Evolutionary conservation across 495 filamentous ascomycete genomes (phyloP), one percentile per base, ranked within the genome.

Genomic region (Neurospora sp.): DNA sequence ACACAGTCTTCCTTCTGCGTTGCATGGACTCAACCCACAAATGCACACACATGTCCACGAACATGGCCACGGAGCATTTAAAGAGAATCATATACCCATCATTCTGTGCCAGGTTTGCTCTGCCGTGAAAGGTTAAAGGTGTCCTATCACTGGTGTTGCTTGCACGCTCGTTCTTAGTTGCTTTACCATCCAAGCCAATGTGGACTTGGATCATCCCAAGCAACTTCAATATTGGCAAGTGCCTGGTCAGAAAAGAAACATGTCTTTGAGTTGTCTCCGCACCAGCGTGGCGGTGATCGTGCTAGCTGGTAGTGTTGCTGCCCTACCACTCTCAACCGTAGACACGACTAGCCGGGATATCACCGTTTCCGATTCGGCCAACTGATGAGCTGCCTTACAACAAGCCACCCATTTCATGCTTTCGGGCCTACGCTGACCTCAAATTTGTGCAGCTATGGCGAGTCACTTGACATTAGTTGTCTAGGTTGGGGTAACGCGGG

Each of bases 181-280:
- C 21, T 40, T 31, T 34, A 28, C 17, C 39, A 59, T 10, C 48
- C 71, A 72, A 37, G 38, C 10, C 17, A 39, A 24, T 21, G 38
- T 19, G 13, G 37, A 21, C 37, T 69, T 72, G 15, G 19, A 21
- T 36, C 74, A 73, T 71, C 34, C n/a, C 54, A 62, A 54, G 24
- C 24, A 39, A 69, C 70, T 39, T 48, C 19, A 13, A 15, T 45
- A 34, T 28, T 72, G 34, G 48, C 39, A 5, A 40, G 28, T 40
- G 39, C 15, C 45, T 54, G 24, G 24, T 37, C 39, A 28, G 24
- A 73, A 28, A 37, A 19, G n/a, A 15, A n/a, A 48, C 62, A 78
- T 78, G 76, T 73, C 62, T 31, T 42, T 71, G 37, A 74, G 70
- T 39, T 42, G 69, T 42, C 73, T 74, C 69, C 75, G 73, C 72